Evolutionary conservation across 441 rosid genomes (phyloP).

Genomic region (Euphorbia schlechtendalii): DNA sequence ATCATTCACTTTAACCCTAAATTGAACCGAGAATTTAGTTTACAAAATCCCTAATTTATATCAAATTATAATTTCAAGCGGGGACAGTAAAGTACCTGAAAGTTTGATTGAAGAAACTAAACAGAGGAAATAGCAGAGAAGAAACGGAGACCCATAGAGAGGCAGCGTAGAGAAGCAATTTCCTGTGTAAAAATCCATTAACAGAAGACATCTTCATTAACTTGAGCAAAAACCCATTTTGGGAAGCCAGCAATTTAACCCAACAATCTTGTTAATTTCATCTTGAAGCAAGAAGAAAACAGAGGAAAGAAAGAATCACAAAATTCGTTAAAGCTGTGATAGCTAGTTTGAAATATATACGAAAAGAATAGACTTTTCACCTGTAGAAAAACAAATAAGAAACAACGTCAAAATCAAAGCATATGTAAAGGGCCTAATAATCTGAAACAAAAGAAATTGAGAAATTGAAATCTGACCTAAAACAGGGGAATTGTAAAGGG

Average conservation of each 20-base stretch:
- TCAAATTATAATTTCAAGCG: not conserved
- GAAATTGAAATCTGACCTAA: slow-evolving; percentile 58
- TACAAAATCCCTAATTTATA: not conserved
- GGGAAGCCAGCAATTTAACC: slow-evolving; percentile 34
- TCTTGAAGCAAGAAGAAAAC: slow-evolving; percentile 49
- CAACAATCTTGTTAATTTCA: slow-evolving; percentile 21
- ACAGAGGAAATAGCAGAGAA: slow-evolving; percentile 36
- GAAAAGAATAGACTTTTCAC: slow-evolving; percentile 46
- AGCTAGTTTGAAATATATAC: slow-evolving; percentile 34
- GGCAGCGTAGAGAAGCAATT: slow-evolving; percentile 26
- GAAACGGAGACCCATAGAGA: slow-evolving; percentile 37
- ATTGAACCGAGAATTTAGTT: not conserved
- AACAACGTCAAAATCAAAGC: slow-evolving; percentile 16
- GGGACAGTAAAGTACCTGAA: slow-evolving; percentile 35
- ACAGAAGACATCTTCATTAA: slow-evolving; percentile 31
- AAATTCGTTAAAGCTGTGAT: slow-evolving; percentile 27
- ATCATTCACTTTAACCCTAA: slow-evolving; percentile 21
- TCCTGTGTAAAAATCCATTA: slow-evolving; percentile 28
- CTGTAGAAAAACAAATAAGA: slow-evolving; percentile 23
- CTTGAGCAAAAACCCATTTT: slow-evolving; percentile 10
- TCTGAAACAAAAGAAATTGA: slow-evolving; percentile 16
- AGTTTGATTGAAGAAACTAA: slow-evolving; percentile 23
- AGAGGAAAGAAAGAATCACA: slow-evolving; percentile 24
- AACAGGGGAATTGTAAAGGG: slow-evolving; percentile 16
- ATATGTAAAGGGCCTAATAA: slow-evolving; percentile 16